Percentiles rank a stretch among this genome's conserved stretches.
These are phyloP conservation scores for Colletotrichum sp. DNA, from an alignment of 2,329 filamentous ascomycete genomes.

Conservation along the genomic window DNA sequence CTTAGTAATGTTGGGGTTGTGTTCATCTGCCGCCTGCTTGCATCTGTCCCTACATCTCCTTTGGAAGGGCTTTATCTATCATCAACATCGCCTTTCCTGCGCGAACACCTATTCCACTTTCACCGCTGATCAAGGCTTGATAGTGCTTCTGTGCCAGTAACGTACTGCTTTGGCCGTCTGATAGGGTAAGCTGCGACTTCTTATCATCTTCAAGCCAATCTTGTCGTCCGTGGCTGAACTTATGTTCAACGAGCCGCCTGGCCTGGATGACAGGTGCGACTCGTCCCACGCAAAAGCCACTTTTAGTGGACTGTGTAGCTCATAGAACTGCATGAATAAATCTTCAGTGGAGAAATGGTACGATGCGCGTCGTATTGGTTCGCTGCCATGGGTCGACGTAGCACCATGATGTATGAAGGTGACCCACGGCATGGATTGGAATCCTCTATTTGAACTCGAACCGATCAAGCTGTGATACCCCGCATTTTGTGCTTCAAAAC, in stretches of 20 bases:
- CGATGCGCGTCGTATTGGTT: not conserved
- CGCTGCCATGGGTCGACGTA: not conserved
- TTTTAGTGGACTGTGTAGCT: not conserved
- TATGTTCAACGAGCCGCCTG: not conserved
- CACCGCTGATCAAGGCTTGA: not conserved
- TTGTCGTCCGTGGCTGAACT: not conserved
- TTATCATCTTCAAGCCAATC: not conserved
- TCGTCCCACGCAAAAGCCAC: not conserved
- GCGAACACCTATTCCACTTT: not conserved
- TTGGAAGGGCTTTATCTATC: not conserved
- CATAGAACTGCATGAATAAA: not conserved
- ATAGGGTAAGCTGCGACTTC: not conserved
- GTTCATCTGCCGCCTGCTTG: not conserved
- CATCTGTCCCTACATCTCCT: not conserved
- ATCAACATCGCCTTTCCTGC: not conserved
- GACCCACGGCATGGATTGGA: not conserved
- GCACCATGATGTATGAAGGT: not conserved
- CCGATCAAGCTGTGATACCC: not conserved
- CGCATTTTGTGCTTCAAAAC: not conserved
- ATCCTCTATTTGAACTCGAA: not conserved
- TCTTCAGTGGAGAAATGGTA: not conserved
- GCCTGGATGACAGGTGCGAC: not conserved
- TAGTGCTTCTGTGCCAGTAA: not conserved
- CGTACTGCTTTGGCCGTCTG: not conserved
- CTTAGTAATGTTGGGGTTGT: not conserved